Evolutionary conservation across 2,329 filamentous ascomycete species (phyloP).

Genomic region (Tolypocladium sp.): DNA sequence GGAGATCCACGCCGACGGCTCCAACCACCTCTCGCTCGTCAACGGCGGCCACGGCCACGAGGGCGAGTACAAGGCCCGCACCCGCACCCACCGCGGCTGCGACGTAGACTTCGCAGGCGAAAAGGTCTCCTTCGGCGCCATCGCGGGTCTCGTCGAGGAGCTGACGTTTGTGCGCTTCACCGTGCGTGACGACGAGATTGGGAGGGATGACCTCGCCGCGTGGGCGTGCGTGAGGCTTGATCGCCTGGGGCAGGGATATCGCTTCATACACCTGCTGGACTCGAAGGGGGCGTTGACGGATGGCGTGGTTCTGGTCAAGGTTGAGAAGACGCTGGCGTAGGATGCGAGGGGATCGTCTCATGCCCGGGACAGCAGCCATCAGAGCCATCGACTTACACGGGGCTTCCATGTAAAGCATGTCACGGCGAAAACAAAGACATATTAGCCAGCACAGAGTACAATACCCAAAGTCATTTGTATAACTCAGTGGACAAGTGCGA

Average conservation of each 20-base stretch:
- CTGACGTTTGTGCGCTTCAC: constrained; percentile 74
- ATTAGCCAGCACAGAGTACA: no score
- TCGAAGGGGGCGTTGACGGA: constrained; percentile 54
- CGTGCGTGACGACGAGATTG: constrained; percentile 77
- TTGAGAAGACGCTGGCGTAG: constrained; percentile 49
- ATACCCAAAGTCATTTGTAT: no score
- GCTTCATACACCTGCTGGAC: constrained; percentile 70
- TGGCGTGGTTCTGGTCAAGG: constrained; percentile 64
- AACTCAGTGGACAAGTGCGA: no score
- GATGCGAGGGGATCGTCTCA: not conserved
- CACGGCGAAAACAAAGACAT: no score
- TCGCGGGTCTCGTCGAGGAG: constrained; percentile 53
- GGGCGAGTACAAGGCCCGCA: constrained; percentile 48
- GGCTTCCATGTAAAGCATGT: not conserved
- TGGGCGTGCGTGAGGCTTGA: constrained; percentile 89
- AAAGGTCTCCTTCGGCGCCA: constrained; percentile 44
- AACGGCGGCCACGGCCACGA: constrained; percentile 31
- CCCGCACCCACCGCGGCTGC: constrained; percentile 46
- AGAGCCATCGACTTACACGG: not conserved
- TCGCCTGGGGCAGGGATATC: constrained; percentile 63
- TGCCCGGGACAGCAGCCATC: not conserved
- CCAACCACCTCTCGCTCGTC: constrained; percentile 20
- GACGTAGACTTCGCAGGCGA: constrained; percentile 56
- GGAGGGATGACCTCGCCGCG: constrained; percentile 67
- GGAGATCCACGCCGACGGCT: constrained; percentile 73